Base-by-base conservation (phyloP, 2,329 filamentous ascomycete genomes). In the Xylariaceae sp. region DNA sequence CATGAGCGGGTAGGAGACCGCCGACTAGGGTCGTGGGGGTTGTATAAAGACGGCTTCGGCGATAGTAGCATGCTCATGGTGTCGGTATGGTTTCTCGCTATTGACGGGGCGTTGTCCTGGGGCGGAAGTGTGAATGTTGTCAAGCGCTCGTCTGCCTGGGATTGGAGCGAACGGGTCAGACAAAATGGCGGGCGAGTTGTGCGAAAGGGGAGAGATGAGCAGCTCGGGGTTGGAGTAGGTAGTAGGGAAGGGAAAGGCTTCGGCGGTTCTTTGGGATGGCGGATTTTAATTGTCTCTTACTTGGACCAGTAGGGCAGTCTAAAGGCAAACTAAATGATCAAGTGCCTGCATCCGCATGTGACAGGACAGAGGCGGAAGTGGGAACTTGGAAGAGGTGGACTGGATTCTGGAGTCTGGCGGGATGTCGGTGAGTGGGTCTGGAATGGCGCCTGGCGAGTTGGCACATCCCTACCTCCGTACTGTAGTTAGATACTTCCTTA, bases 11-110 rank as follows among this genome's bases (percentile, higher is more conserved):
- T 75, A 47, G 79, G 78, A 56, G 80, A 83, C 60, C 76, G 74
- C 61, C 78, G 76, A 62, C 73, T 72, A 58, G 73, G 72, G 65
- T 83, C 79, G 77, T 81, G 79, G 61, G 80, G 80, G 63, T 80
- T 79, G 67, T 79, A 77, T 65, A 84, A 73, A 56, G 80, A 74
- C 51, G 80, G 80, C 68, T 85, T 81, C 63, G 80, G 78, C 65
- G 80, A 78, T 60, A 85, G 70, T 70, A 85, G 69, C 68, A 83
- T 75, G 70, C 85, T 85, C 83, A 86, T 86, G 54, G 60, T 78
- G 69, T 9, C 34, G 39, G n/a, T 43, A 6, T 43, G 30, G 30
- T 40, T 19, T 19, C 19, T 19, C 19, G 6, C 44, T 6, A 39
- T 19, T 43, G 40, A 43, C 42, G 27, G 3, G 26, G 27, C 8